These are phyloP conservation scores for Trypanosomatidae sp. DNA, from an alignment of 208 protist genomes.

Conservation along the genomic window DNA sequence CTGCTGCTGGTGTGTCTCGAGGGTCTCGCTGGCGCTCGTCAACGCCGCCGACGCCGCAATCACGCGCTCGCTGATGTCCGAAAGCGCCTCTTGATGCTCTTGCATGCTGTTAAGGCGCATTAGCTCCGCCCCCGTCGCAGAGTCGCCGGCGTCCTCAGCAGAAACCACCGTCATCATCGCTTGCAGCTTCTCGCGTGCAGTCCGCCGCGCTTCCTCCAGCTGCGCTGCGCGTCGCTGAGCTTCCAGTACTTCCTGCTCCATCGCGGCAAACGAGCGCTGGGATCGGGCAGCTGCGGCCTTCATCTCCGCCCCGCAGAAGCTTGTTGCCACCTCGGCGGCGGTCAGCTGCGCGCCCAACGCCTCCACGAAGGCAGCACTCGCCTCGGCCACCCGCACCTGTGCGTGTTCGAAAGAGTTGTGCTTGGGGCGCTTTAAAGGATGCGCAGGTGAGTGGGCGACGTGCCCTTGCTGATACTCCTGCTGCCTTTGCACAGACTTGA, in stretches of 20 bases:
- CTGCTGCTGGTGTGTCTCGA: not conserved
- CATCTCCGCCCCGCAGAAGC: slow-evolving; percentile 1
- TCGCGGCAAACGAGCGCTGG: not conserved
- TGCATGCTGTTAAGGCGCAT: not conserved
- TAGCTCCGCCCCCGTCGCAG: not conserved
- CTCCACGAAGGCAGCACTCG: not conserved
- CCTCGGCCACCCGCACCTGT: not conserved
- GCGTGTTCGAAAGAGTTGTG: not conserved
- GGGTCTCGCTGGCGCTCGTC: not conserved
- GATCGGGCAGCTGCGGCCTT: not conserved
- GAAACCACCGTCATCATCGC: not conserved
- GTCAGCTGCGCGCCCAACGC: not conserved
- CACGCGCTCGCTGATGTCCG: slow-evolving; percentile 4
- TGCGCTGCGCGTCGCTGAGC: not conserved
- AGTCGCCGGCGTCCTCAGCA: not conserved
- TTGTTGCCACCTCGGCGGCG: not conserved
- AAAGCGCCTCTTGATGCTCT: not conserved
- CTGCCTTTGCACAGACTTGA: not conserved
- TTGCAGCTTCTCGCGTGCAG: slow-evolving; percentile 2
- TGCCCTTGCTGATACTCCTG: not conserved
- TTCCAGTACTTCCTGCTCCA: slow-evolving; percentile 5
- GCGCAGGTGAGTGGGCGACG: not conserved
- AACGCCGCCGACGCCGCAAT: not conserved
- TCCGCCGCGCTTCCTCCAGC: not conserved
- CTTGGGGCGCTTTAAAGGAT: not conserved